Base-by-base conservation (phyloP, 352 stramenopile species). In the Globisporangium splendens region DNA sequence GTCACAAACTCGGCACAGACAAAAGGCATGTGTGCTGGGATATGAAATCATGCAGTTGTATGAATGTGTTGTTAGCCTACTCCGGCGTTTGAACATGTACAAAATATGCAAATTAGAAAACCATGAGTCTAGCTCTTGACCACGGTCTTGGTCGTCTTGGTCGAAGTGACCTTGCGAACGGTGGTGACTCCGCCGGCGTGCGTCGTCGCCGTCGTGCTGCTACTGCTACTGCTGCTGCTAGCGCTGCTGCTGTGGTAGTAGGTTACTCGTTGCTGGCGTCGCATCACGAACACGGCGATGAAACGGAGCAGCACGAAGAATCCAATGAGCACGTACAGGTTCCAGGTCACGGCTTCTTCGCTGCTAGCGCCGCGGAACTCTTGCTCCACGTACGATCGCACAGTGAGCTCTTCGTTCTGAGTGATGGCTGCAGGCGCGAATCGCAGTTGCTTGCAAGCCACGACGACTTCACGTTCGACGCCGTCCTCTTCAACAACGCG, bases 261-360 rank as follows among this genome's bases (percentile, higher is more conserved):
- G 15, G 17, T 39, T n/a, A 50, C 22, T 39, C 55, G 47, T 5
- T 42, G 54, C 43, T 53, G 47, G 22, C 35, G 50, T n/a, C 54
- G 49, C 39, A 63, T 55, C n/a, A 63, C 15, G n/a, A 61, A 55
- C 20, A 55, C 38, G 10, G 46, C 20, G 42, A 61, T 13, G 59
- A 61, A 46, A 33, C 51, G 59, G 10, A 65, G 21, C 2, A 65
- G n/a, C 38, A 56, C 52, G 15, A 50, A 54, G 22, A 61, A 59
- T 0, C 49, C 57, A 31, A 59, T 17, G 21, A 61, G 55, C 35
- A 55, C 35, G 22, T 50, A 48, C 35, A 46, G 20, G 46, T 63
- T 44, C 21, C 46, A 38, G 31, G 28, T 41, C 21, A 57, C 24
- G 22, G 28, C 35, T 20, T 63, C 35, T 20, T 63, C 57, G 41